A percentile compares a stretch with the other conserved stretches of the same genome.
Evolutionary conservation across 2,329 filamentous ascomycete species (phyloP).

Genomic region (Fusarium sp.): DNA sequence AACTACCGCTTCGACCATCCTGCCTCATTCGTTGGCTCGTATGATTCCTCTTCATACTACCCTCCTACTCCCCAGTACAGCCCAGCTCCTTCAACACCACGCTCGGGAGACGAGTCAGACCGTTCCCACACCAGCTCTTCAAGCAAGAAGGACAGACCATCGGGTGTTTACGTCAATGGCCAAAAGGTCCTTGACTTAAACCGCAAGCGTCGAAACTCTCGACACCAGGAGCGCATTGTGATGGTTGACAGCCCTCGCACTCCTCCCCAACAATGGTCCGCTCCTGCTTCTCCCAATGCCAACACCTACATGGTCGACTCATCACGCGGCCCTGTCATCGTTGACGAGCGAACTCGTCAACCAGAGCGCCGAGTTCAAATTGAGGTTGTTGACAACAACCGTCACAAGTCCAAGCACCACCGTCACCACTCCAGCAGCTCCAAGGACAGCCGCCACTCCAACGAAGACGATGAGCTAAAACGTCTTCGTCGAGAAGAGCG

Average conservation of each 20-base stretch:
- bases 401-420: conserved; percentile 47
- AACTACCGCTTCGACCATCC: conserved; percentile 57
- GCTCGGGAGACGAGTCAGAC: conserved; percentile 55
- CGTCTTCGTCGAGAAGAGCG: conserved; percentile 46
- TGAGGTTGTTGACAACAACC: conserved; percentile 52
- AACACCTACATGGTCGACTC: conserved; percentile 46
- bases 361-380: conserved; percentile 51
- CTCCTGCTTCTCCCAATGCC: conserved; percentile 54
- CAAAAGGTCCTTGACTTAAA: conserved; percentile 52
- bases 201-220: conserved; percentile 47
- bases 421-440: conserved; percentile 54
- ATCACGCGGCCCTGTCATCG: conserved; percentile 50
- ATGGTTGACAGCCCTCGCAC: conserved; percentile 61
- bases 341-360: conserved; percentile 52
- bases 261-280: conserved; percentile 57
- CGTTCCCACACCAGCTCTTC: conserved; percentile 51
- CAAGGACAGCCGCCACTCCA: conserved; percentile 50
- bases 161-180: conserved; percentile 54
- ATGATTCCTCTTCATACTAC: conserved; percentile 46
- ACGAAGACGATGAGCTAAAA: conserved; percentile 46
- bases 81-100: conserved; percentile 48
- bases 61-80: conserved; percentile 58
- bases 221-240: conserved; percentile 56
- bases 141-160: conserved; percentile 51
- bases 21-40: conserved; percentile 53